Base-by-base conservation (phyloP, 2,329 filamentous ascomycete genomes). In the Penicillium rolfsii region DNA sequence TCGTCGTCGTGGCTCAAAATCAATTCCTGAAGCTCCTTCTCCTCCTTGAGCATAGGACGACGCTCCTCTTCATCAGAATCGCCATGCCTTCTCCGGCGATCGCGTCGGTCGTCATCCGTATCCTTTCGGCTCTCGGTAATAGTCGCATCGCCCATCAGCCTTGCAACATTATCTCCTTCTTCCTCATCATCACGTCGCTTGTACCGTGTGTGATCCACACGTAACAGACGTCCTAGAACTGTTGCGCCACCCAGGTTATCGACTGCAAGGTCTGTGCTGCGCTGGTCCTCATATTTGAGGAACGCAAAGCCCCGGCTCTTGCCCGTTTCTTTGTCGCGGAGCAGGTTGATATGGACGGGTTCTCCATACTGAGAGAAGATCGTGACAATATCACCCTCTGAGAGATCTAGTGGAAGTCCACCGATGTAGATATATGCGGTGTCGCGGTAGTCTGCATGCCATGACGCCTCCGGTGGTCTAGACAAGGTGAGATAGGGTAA, bases 311-410 rank as follows among this genome's bases (percentile, higher is more conserved):
- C 95, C 67, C 90, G 90, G 63, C 91, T 96, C 79, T 97, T 97
- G 63, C 95, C 95, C 0, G 93, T 96, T 75, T 98, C 96, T 74
- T 95, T 95, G 82, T 99, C 95, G 72, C 95, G 91, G 52, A 90
- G 88, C 12, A 99, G 86, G 71, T 97, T 96, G 61, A 99, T 84
- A 78, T 94, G 96, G 3, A 93, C 91, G 2, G 96, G 96, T 74
- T 98, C 94, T 70, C 95, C 95, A 74, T 89, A 99, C 76, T 99
- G 95, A 6, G 93, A 97, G 82, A 98, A 99, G 62, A 99, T 96
- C 11, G 93, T 93, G 67, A 98, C 87, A 64, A 99, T 85, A 78
- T 99, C 95, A 77, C 96, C 96, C 81, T 99, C 95, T 52, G 92
- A 93, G 43, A 99, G 85, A 72, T 96, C 91, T 78, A 91, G 96